Conservation (phyloP, 257 asterid genomes). For the Forsythia viridissima region DNA sequence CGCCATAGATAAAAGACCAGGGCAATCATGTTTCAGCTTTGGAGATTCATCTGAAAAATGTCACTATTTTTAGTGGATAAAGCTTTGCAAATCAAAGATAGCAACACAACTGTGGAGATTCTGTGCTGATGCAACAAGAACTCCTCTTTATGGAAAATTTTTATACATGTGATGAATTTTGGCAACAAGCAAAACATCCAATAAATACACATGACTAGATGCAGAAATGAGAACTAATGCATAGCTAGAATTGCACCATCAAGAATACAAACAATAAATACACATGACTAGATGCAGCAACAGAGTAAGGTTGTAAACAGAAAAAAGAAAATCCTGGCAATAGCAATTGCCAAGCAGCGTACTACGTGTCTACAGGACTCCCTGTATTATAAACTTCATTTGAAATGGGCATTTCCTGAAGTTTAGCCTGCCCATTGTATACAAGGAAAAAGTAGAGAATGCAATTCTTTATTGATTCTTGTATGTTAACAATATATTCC, state of each 20-base stretch:
- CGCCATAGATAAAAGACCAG: constrained; percentile 92
- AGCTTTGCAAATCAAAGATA: neutral
- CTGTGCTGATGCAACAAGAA: neutral
- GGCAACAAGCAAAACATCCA: neutral
- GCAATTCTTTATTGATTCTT: neutral
- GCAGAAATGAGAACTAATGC: neutral
- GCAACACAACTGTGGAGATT: neutral
- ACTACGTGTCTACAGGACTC: neutral
- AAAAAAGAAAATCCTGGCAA: neutral
- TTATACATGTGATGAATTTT: neutral
- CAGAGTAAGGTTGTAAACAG: neutral
- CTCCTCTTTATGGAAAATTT: neutral
- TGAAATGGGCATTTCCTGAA: neutral
- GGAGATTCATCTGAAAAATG: constrained; percentile 74
- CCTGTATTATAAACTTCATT: neutral
- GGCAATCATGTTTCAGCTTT: constrained; percentile 78
- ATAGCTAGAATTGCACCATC: neutral
- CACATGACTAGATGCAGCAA: neutral
- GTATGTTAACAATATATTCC: neutral
- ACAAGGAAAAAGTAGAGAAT: neutral
- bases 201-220: too few species aligned
- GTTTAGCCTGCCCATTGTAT: neutral
- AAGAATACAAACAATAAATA: neutral
- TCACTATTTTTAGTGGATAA: constrained; percentile 21
- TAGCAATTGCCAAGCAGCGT: neutral